These are phyloP conservation scores for Curvularia hawaiiensis DNA, from an alignment of 2,329 filamentous ascomycete genomes.

Conservation along the genomic window DNA sequence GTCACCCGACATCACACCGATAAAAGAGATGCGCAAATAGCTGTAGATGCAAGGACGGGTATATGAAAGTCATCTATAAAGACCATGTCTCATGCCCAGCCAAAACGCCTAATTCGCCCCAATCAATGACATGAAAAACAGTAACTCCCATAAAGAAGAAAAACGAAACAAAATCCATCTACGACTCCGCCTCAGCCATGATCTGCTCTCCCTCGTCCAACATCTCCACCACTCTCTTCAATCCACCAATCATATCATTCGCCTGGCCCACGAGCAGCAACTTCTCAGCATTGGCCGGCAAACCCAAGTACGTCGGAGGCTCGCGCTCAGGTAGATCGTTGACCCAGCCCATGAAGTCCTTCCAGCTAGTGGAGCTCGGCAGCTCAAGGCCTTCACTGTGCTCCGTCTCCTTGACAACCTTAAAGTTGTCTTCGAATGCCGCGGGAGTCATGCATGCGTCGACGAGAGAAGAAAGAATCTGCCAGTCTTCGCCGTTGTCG, in stretches of 20 bases:
- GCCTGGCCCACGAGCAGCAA: constrained; percentile 88
- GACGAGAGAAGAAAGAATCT: constrained; percentile 74
- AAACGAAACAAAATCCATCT: background rate
- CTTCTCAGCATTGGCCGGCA: constrained; percentile 97
- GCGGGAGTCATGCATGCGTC: constrained; percentile 78
- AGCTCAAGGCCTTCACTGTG: constrained; percentile 70
- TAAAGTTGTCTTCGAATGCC: constrained; percentile 92
- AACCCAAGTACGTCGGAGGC: constrained; percentile 90
- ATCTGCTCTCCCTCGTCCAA: constrained; percentile 94
- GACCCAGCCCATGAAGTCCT: constrained; percentile 91
- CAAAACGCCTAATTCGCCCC: background rate
- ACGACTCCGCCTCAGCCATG: constrained; percentile 64
- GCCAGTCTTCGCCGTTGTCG: constrained; percentile 86
- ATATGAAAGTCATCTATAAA: background rate
- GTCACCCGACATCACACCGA: background rate
- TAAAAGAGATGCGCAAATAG: background rate
- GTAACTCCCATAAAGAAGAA: background rate
- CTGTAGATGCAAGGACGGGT: background rate
- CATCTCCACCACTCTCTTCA: constrained; percentile 83
- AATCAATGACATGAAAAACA: background rate
- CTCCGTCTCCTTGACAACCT: constrained; percentile 69
- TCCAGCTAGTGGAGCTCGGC: constrained; percentile 79
- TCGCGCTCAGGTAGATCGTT: constrained; percentile 91
- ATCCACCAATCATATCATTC: constrained; percentile 78
- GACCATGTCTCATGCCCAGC: background rate